A percentile compares a stretch with the other conserved stretches of the same genome.
These are phyloP conservation scores for Torulaspora delbrueckii DNA, from an alignment of 805 yeast species.

Conservation along the genomic window DNA sequence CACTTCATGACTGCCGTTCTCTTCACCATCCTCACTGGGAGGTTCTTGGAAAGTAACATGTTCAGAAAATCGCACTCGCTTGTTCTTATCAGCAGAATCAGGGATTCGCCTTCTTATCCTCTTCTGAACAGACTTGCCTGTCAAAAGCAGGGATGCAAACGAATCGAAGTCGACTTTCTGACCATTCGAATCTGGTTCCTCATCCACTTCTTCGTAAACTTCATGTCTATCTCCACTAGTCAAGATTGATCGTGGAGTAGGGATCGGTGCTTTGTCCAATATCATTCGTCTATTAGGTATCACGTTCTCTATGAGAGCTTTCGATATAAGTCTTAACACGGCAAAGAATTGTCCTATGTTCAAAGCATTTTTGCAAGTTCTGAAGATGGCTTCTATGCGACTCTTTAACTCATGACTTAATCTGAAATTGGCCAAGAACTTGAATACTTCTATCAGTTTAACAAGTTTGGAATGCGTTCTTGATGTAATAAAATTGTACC, in stretches of 20 bases:
- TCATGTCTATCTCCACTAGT: constrained; percentile 53
- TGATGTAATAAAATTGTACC: constrained; percentile 84
- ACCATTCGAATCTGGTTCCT: constrained; percentile 17
- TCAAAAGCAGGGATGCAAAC: constrained; percentile 75
- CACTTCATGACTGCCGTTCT: constrained; percentile 16
- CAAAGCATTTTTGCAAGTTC: constrained; percentile 49
- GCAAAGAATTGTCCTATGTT: constrained; percentile 92
- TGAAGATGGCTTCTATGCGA: constrained; percentile 48
- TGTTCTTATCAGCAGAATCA: constrained; percentile 40
- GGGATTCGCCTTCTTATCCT: constrained; percentile 33
- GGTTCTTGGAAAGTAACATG: constrained; percentile 43
- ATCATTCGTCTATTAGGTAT: constrained; percentile 54
- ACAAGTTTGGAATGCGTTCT: constrained; percentile 65
- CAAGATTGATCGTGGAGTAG: constrained; percentile 75
- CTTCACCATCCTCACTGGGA: constrained; percentile 9
- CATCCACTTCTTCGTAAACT: constrained; percentile 39
- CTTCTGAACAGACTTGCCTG: constrained; percentile 64
- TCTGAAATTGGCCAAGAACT: constrained; percentile 71
- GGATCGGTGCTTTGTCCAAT: constrained; percentile 55
- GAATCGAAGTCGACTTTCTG: constrained; percentile 70
- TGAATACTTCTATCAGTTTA: constrained; percentile 69
- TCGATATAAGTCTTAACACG: constrained; percentile 71
- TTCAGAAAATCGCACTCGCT: constrained; percentile 70
- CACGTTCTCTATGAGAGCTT: constrained; percentile 48
- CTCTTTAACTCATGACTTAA: constrained; percentile 48